A percentile compares a stretch with the other conserved stretches of the same genome.
Conservation (phyloP, 108 stramenopile genomes). For the Fistulifera solaris region DNA sequence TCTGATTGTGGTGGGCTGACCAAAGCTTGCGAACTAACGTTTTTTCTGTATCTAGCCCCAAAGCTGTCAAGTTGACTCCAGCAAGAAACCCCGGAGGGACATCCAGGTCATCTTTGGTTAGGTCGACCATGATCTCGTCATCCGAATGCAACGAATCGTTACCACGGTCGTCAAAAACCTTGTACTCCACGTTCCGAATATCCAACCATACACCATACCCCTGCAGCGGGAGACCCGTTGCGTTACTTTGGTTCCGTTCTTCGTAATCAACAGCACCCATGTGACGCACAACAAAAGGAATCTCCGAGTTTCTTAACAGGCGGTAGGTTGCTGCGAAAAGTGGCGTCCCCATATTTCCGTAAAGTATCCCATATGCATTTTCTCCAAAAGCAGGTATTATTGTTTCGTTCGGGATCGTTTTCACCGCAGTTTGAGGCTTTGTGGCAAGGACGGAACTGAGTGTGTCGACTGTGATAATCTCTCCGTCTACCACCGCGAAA, state of each 20-base stretch:
- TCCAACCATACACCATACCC: slow-evolving; percentile 86
- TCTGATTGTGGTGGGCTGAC: slow-evolving; percentile 32
- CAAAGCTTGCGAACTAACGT: slow-evolving; percentile 16
- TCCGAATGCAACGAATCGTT: neutral
- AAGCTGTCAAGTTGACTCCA: slow-evolving; percentile 33
- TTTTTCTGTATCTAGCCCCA: neutral
- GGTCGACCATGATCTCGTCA: slow-evolving; percentile 11
- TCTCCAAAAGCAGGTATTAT: neutral
- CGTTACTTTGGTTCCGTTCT: slow-evolving; percentile 14
- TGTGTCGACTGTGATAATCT: neutral
- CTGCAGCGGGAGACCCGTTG: slow-evolving; percentile 42
- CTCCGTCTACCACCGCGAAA: neutral
- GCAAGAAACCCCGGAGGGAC: slow-evolving; percentile 20
- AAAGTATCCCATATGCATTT: slow-evolving; percentile 47
- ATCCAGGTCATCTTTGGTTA: neutral
- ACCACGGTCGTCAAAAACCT: slow-evolving; percentile 15
- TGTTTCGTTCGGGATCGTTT: slow-evolving; percentile 10
- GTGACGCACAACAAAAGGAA: slow-evolving; percentile 62
- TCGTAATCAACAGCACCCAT: slow-evolving; percentile 52
- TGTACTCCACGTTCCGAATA: slow-evolving; percentile 82
- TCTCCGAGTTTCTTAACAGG: slow-evolving; percentile 16
- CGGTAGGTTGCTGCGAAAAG: slow-evolving; percentile 52
- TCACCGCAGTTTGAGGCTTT: slow-evolving; percentile 6
- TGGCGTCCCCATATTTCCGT: slow-evolving; percentile 53
- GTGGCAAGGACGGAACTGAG: slow-evolving; percentile 5